Percentiles rank a stretch among this genome's conserved stretches.
Conservation (phyloP, 768 basidiomycete species). For the Suillus ampliporus region DNA sequence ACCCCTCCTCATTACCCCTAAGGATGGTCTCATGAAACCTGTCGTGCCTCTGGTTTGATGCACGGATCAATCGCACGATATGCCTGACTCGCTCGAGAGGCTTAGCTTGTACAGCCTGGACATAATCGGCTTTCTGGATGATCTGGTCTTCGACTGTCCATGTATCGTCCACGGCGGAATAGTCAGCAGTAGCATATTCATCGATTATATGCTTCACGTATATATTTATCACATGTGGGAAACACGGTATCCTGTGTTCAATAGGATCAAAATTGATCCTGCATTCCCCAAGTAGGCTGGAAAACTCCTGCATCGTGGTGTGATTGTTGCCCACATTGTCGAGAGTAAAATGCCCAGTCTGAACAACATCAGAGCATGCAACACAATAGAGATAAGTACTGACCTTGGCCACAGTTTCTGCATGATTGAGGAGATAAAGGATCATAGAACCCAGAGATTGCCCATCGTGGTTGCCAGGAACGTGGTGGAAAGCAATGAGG, state of each 20-base stretch:
- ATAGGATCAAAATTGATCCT: conserved; percentile 13
- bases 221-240: conserved; percentile 26
- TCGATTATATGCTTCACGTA: conserved; percentile 4
- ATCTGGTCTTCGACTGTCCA: conserved; percentile 9
- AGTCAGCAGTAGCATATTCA: conserved; percentile 7
- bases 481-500: conserved; percentile 20
- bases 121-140: conserved; percentile 5
- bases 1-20: conserved; percentile 6
- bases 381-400: neutral
- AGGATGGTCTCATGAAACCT: conserved; percentile 9
- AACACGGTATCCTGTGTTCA: conserved; percentile 20
- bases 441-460: neutral
- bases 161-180: neutral
- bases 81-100: neutral
- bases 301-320: conserved; percentile 9
- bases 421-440: neutral
- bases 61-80: neutral
- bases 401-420: neutral
- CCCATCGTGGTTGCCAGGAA: conserved; percentile 20
- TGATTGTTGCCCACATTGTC: conserved; percentile 22
- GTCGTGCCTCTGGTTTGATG: neutral
- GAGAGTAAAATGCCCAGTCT: conserved; percentile 12
- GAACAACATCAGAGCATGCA: conserved; percentile 17
- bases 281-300: neutral
- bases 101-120: neutral